Base-by-base conservation (phyloP, 2,329 filamentous ascomycete species). In the Tothia fuscella region DNA sequence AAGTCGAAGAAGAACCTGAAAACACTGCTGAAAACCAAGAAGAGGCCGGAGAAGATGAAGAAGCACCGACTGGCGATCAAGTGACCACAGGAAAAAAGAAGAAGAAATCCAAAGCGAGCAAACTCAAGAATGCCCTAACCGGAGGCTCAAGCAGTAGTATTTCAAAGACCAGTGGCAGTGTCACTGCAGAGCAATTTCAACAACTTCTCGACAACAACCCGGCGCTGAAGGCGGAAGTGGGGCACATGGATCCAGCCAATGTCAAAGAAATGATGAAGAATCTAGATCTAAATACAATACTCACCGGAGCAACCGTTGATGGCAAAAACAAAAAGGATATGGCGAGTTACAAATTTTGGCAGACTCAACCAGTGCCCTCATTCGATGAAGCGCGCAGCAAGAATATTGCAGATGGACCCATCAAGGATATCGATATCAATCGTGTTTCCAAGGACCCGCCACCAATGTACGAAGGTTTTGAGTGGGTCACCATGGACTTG, bases 291-390 rank as follows among this genome's bases (percentile, higher is more conserved):
- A 72, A 78, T 56, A 79, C 85, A 48, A 75, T 84, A 55, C 75
- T 85, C 72, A 83, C 81, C 1, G 80, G 81, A 0, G 62, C 84
- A 26, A 25, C 87, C 13, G 70, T 84, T 6, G 78, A 76, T 47
- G 83, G 82, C 43, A 93, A 91, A 71, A 93, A 93, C 55, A 80
- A 78, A 52, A 95, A 94, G 67, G 88, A 95, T 57, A 94, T 95
- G 86, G 87, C 81, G 5, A 84, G 80, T 45, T 95, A 96, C 72
- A 95, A 93, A 64, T 98, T 98, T 67, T 98, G 91, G 91, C 80
- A 86, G 61, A 98, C 91, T 35, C 91, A 98, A 62, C 91, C 91
- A 1, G 91, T 98, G 45, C 83, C 84, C 38, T 80, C 80, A 55
- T 94, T 96, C 56, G 80, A 38, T 6, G 24, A 38, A 12, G 68